These are phyloP conservation scores for Didymellaceae sp. DNA, from an alignment of 2,329 filamentous ascomycete genomes.

Conservation along the genomic window DNA sequence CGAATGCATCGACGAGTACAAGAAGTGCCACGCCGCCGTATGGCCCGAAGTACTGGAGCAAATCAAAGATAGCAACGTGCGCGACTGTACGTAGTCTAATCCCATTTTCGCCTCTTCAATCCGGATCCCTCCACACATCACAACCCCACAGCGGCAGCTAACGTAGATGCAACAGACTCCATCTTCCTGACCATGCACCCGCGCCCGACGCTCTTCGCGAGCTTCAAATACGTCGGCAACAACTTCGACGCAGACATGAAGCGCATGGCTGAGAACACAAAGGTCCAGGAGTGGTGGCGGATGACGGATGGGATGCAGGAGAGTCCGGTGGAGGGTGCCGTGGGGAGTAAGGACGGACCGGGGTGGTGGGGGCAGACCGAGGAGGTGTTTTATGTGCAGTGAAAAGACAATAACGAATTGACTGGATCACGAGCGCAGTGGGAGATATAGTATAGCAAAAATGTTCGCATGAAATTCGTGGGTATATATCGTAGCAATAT, in stretches of 20 bases:
- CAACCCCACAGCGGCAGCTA: not conserved
- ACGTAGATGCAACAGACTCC: not conserved
- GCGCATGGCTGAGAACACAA: constrained; percentile 73
- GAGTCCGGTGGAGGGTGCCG: constrained; percentile 59
- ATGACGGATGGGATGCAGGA: constrained; percentile 81
- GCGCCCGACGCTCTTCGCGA: constrained; percentile 70
- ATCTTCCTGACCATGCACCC: constrained; percentile 71
- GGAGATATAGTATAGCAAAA: not conserved
- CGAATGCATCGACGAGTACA: constrained; percentile 71
- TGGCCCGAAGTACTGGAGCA: constrained; percentile 80
- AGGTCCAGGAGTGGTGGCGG: constrained; percentile 79
- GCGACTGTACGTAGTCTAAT: constrained; percentile 60
- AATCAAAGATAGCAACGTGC: constrained; percentile 76
- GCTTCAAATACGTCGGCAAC: constrained; percentile 79
- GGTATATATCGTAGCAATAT: constrained; percentile 1
- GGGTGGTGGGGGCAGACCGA: constrained; percentile 74
- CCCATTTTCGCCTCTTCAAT: constrained; percentile 51
- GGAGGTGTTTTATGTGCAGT: constrained; percentile 68
- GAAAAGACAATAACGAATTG: not conserved
- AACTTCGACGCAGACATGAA: constrained; percentile 78
- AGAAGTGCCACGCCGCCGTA: constrained; percentile 73
- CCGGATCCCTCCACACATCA: too few species aligned
- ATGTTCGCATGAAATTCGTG: not conserved
- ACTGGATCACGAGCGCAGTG: not conserved
- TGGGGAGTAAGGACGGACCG: constrained; percentile 31